These are phyloP conservation scores for Ceratocystiopsis brevicomis DNA, from an alignment of 2,329 filamentous ascomycete species.

Conservation along the genomic window DNA sequence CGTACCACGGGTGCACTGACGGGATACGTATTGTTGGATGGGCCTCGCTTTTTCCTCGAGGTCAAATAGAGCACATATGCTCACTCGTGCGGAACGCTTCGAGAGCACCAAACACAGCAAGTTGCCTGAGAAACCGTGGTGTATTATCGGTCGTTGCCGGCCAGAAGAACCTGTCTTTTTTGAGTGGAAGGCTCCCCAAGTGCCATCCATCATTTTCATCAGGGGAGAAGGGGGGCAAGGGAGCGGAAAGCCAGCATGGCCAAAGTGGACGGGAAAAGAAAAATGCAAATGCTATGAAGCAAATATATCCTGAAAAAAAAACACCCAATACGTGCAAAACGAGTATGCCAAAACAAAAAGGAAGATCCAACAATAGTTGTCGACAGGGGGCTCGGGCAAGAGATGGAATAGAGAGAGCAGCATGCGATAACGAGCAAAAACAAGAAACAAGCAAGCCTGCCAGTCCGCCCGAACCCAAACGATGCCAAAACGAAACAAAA, in stretches of 20 bases:
- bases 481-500: neutral
- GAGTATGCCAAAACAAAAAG: neutral
- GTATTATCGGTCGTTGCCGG: conserved; percentile 12
- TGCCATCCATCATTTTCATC: conserved; percentile 4
- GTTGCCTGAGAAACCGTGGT: conserved; percentile 1
- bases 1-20: too few relatives aligned
- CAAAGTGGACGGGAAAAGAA: neutral
- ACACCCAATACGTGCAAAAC: too few relatives aligned
- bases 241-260: neutral
- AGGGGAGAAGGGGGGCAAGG: neutral
- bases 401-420: neutral
- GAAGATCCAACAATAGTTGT: neutral
- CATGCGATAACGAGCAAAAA: neutral
- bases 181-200: conserved; percentile 2
- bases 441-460: neutral
- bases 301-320: too few relatives aligned
- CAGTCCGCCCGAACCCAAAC: neutral
- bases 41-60: too few relatives aligned
- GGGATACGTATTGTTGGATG: too few relatives aligned
- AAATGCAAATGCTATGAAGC: neutral
- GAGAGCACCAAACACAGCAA: neutral
- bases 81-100: too few relatives aligned
- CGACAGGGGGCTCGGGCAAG: too few relatives aligned
- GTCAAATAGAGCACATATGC: too few relatives aligned
- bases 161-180: conserved; percentile 9